These are phyloP conservation scores for Alternaria tenuissima DNA, from an alignment of 2,329 filamentous ascomycete genomes.

Conservation along the genomic window DNA sequence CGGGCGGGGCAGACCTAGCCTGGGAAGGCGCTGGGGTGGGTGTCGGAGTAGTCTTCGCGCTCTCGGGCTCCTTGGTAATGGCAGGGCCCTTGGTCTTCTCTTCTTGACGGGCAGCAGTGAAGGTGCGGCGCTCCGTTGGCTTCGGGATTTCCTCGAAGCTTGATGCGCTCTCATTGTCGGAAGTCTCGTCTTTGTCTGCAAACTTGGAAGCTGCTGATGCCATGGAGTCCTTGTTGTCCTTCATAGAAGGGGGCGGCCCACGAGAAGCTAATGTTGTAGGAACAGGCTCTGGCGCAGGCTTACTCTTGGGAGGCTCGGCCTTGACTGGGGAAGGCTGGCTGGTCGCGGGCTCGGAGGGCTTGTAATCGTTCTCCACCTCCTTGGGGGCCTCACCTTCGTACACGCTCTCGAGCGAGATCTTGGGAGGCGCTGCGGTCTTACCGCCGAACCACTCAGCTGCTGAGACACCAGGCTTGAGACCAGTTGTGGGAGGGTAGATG, in stretches of 20 bases:
- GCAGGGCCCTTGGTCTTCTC: conserved; percentile 49
- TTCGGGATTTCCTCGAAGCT: conserved; percentile 88
- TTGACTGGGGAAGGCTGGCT: conserved; percentile 56
- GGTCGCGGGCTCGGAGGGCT: conserved; percentile 58
- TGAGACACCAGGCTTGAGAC: conserved; percentile 80
- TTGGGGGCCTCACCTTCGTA: conserved; percentile 85
- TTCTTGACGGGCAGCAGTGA: conserved; percentile 48
- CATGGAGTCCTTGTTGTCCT: conserved; percentile 88
- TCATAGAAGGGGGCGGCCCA: conserved; percentile 72
- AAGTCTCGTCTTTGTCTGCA: conserved; percentile 75
- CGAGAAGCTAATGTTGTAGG: conserved; percentile 58
- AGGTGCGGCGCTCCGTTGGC: conserved; percentile 68
- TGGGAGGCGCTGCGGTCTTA: conserved; percentile 83
- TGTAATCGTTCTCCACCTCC: conserved; percentile 76
- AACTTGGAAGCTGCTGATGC: conserved; percentile 85
- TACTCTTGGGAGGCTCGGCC: conserved; percentile 61
- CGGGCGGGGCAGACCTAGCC: conserved; percentile 47
- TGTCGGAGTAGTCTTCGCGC: conserved; percentile 54
- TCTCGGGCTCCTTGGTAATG: conserved; percentile 53
- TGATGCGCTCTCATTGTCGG: conserved; percentile 71
- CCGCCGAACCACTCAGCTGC: conserved; percentile 85
- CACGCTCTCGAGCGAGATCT: conserved; percentile 91
- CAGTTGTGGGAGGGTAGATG: conserved; percentile 88
- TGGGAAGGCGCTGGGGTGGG: conserved; percentile 43
- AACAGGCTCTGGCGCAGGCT: conserved; percentile 51